Base-by-base conservation (phyloP, 2,329 filamentous ascomycete species). In the Monosporascus cannonballus region DNA sequence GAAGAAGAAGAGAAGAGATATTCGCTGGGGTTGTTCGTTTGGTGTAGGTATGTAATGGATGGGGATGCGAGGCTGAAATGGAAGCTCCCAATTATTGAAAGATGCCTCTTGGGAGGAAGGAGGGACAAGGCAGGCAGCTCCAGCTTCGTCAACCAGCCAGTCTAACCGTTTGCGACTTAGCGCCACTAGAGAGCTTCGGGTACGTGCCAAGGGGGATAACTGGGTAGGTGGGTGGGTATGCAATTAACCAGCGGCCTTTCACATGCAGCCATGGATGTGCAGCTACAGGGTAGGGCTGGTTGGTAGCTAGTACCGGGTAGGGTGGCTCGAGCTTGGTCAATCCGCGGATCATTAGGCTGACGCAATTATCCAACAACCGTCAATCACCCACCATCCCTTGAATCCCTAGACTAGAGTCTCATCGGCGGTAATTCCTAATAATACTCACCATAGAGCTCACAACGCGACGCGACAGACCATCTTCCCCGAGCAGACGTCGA, bases 91-190 rank as follows among this genome's bases (percentile, higher is more conserved):
- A n/a, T 14, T 24, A 30, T 46, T 18, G 42, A 46, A 44, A 46
- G 24, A 46, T 46, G 24, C 42, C 11, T 22, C 20, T 22, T 22
- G 20, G 24, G 17, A 27, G 22, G 22, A 44, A 20, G 38, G 17
- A 41, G 38, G 38, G 38, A 34, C 30, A n/a, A 46, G 42, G 47
- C 51, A 53, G 51, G 51, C 51, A 53, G 51, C 51, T 50, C 47
- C 47, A 53, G 51, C 51, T 53, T 53, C 51, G 51, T 53, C 51
- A 53, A 48, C 42, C 24, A 30, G 17, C 24, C 14, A 1, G 24
- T 24, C 25, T 25, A 25, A 8, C 42, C 20, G n/a, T 27, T 14
- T 46, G 30, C 11, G 22, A 17, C 7, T n/a, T 46, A 24, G 42
- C 17, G 5, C 5, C 11, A 5, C 5, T 4, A 1, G 5, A n/a